phyloP scores from a whole-genome alignment of 2,329 filamentous ascomycete species.

The Parafenestella ontariensis region DNA sequence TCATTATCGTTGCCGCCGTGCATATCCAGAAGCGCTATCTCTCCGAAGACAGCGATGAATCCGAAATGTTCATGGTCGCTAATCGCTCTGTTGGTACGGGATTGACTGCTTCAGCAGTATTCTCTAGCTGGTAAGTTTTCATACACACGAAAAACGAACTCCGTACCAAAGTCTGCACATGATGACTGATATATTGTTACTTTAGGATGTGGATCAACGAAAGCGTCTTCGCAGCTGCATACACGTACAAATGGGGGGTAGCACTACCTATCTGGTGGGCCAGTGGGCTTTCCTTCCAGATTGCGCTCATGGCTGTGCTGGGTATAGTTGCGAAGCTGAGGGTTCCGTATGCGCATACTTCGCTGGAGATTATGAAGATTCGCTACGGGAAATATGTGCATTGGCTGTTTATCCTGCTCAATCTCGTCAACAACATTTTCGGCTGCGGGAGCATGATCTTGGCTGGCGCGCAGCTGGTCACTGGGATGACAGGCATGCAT shows the following conservation, averaged over 20 bases:
- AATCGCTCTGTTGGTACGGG: slow-evolving; percentile 27
- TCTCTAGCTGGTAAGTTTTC: slow-evolving; percentile 18
- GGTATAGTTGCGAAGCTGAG: slow-evolving; percentile 32
- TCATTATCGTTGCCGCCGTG: slow-evolving; percentile 20
- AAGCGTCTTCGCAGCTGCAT: slow-evolving; percentile 22
- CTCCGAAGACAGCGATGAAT: slow-evolving; percentile 23
- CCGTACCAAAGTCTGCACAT: no score
- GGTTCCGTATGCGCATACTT: slow-evolving; percentile 28
- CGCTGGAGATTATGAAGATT: slow-evolving; percentile 77
- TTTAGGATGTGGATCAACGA: slow-evolving; percentile 25
- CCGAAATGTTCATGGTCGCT: slow-evolving; percentile 29
- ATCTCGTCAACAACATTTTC: slow-evolving; percentile 78
- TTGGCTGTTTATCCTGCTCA: slow-evolving; percentile 79
- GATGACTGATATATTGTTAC: background rate
- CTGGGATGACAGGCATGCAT: slow-evolving; percentile 34
- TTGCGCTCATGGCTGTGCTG: slow-evolving; percentile 27
- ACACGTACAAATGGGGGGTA: slow-evolving; percentile 37
- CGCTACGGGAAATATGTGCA: slow-evolving; percentile 77
- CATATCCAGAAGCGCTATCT: slow-evolving; percentile 23
- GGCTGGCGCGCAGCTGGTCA: slow-evolving; percentile 83
- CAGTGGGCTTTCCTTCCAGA: slow-evolving; percentile 31
- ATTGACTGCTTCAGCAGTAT: slow-evolving; percentile 25
- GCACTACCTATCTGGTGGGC: slow-evolving; percentile 35
- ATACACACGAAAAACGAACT: background rate
- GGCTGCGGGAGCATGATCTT: slow-evolving; percentile 83